Conservation (phyloP, 2,329 filamentous ascomycete species). For the Macroventuria anomochaeta region DNA sequence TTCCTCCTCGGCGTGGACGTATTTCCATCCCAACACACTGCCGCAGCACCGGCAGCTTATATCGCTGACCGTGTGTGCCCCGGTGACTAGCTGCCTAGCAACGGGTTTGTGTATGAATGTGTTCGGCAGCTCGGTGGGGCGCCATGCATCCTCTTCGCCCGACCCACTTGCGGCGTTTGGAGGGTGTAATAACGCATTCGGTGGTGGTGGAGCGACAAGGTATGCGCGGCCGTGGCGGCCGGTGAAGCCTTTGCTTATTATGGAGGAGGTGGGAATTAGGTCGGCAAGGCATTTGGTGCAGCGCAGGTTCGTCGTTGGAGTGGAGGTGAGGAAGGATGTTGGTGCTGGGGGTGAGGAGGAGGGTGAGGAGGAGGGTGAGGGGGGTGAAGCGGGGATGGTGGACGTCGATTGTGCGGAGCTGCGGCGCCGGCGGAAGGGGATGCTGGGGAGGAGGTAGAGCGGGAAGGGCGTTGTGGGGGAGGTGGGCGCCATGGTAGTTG, state of each 20-base stretch:
- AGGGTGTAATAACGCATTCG: conserved; percentile 23
- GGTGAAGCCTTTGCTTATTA: conserved; percentile 70
- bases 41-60: conserved; percentile 64
- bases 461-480: conserved; percentile 50
- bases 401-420: conserved; percentile 48
- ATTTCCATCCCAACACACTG: conserved; percentile 68
- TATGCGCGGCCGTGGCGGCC: conserved; percentile 70
- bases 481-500: conserved; percentile 1
- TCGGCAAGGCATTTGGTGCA: conserved; percentile 66
- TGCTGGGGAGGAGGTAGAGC: conserved; percentile 47
- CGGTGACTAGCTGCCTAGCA: conserved; percentile 66
- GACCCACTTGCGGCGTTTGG: conserved; percentile 28
- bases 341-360: conserved; percentile 32
- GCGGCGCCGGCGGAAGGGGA: conserved; percentile 51
- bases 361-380: conserved; percentile 21
- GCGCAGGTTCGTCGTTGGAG: conserved; percentile 61
- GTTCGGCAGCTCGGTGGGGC: conserved; percentile 59
- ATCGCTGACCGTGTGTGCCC: conserved; percentile 67
- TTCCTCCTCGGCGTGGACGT: conserved; percentile 67
- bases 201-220: conserved; percentile 60
- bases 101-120: conserved; percentile 64
- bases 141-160: conserved; percentile 15
- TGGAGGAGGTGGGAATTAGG: conserved; percentile 64
- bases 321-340: conserved; percentile 33
- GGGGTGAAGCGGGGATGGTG: conserved; percentile 31